Evolutionary conservation across 371 early-diverging fungal genomes (phyloP).

Genomic region (Mucor mucedo): DNA sequence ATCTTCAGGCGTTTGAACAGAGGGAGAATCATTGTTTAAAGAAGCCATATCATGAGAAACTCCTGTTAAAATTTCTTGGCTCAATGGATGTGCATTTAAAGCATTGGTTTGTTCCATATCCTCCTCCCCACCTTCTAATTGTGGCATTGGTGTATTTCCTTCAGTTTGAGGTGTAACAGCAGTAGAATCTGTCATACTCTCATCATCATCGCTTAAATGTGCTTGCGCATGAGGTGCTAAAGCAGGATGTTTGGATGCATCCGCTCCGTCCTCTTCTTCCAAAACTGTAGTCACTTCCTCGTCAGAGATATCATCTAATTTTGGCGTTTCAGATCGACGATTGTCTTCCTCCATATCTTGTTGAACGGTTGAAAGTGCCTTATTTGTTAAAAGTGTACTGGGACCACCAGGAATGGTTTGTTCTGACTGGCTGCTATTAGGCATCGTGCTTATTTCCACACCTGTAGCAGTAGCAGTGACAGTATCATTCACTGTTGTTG

Average conservation of each 20-base stretch:
- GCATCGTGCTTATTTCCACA: no score
- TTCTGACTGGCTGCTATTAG: conserved; percentile 5
- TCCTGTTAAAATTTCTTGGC: conserved; percentile 18
- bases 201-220: conserved; percentile 39
- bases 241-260: conserved; percentile 51
- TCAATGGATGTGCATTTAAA: conserved; percentile 11
- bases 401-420: conserved; percentile 25
- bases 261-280: conserved; percentile 34
- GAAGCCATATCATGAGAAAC: background rate
- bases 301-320: conserved; percentile 52
- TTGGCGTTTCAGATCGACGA: conserved; percentile 47
- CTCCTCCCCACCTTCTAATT: conserved; percentile 19
- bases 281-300: conserved; percentile 36
- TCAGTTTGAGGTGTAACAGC: conserved; percentile 31
- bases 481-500: background rate
- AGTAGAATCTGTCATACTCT: conserved; percentile 30
- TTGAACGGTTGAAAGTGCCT: conserved; percentile 16
- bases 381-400: conserved; percentile 21
- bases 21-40: conserved; percentile 13
- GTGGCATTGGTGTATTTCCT: conserved; percentile 22
- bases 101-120: conserved; percentile 13
- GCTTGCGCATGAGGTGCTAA: conserved; percentile 50
- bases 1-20: conserved; percentile 17
- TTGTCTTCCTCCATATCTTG: conserved; percentile 33
- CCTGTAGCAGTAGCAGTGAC: no score